Evolutionary conservation across 1,284 basidiomycete species (phyloP).

Genomic region (Leucoagaricus sp.): DNA sequence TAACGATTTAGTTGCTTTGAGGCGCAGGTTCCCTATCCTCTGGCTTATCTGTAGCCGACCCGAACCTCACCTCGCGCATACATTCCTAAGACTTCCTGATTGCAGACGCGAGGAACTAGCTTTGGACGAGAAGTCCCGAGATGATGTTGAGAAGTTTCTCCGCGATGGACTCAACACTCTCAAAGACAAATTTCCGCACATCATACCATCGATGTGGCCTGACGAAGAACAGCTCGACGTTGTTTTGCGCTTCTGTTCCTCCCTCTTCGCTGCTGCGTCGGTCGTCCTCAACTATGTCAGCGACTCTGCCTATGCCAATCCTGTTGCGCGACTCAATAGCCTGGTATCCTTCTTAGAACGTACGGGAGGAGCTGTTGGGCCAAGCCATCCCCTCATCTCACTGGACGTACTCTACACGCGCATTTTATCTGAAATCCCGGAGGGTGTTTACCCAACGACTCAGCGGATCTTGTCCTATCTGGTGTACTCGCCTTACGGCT

Average conservation of each 20-base stretch:
- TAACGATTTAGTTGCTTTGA: neutral
- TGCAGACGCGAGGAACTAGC: neutral
- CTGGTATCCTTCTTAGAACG: no score
- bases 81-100: neutral
- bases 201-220: neutral
- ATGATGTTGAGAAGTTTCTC: neutral
- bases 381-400: no score
- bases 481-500: no score
- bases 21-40: conserved; percentile 14
- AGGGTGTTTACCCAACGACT: no score
- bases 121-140: neutral
- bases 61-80: conserved; percentile 11
- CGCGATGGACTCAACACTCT: neutral
- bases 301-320: neutral
- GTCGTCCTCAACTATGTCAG: neutral
- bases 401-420: no score
- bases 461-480: no score
- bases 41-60: conserved; percentile 21
- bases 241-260: neutral
- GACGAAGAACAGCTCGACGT: neutral
- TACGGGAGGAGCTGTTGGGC: no score
- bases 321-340: no score
- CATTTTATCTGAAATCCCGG: no score
- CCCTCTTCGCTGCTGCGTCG: neutral
- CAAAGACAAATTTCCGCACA: neutral